Evolutionary conservation across 2,329 filamentous ascomycete genomes (phyloP).

Genomic region (Fusarium falciforme): DNA sequence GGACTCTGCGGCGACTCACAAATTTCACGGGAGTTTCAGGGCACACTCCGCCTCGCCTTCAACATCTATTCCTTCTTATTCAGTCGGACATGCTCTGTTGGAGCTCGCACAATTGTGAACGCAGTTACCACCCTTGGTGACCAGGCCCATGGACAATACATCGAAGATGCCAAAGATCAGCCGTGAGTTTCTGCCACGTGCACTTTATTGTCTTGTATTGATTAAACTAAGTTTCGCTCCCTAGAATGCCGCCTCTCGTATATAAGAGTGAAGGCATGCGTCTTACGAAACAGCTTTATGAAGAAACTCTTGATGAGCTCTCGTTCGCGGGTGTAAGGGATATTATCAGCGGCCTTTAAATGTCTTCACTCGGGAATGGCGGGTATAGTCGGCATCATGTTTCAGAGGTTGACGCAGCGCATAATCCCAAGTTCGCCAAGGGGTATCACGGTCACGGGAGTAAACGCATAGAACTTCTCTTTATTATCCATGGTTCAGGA

Average conservation of each 20-base stretch:
- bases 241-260: neutral
- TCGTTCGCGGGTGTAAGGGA: neutral
- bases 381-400: neutral
- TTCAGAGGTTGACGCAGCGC: neutral
- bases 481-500: neutral
- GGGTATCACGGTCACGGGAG: neutral
- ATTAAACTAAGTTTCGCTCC: neutral
- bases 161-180: neutral
- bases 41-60: neutral
- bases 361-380: neutral
- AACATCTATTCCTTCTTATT: neutral
- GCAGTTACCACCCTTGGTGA: neutral
- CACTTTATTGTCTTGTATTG: neutral
- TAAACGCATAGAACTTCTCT: neutral
- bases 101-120: neutral
- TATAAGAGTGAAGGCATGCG: neutral
- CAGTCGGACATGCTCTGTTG: neutral
- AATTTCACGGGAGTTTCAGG: neutral
- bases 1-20: neutral
- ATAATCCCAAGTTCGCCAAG: neutral
- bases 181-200: neutral
- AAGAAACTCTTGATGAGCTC: neutral
- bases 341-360: neutral
- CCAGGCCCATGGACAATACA: neutral
- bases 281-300: neutral